Evolutionary conservation across 805 yeast genomes (phyloP), one percentile per base, ranked within the genome.

Genomic region (Candida alai): DNA sequence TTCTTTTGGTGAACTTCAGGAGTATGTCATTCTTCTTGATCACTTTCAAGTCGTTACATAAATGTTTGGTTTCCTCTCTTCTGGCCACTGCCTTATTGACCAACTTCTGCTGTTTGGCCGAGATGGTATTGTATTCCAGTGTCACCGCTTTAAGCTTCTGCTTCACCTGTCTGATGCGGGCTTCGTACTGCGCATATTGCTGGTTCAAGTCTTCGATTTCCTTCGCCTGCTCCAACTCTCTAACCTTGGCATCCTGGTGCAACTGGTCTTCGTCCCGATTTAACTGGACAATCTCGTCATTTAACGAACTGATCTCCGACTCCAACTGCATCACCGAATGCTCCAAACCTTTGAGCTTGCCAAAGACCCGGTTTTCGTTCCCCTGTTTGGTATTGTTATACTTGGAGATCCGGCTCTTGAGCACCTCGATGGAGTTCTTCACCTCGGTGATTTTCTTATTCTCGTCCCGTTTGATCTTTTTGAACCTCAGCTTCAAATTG

Each of bases 281-380:
- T 15, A 47, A 39, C 4, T 45, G 41, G 2, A 34, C 26, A 7
- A 58, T 38, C 25, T 48, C 41, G 19, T 32, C 32, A 16, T 49
- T 45, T 28, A 61, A 45, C 6, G 42, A 48, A 11, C 42, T 41
- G 13, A 65, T 56, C 24, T 66, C 73, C 18, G 39, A 36, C 38
- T 65, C 69, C 30, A 63, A 46, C 43, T 66, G 71, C 11, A 48
- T 45, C 4, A 63, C 66, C 0, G 64, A 51, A 35, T 65, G 68
- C 39, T 65, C 56, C 28, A 66, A 52, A 5, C 70, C 67, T 39
- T 60, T 62, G 22, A 66, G 43, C 35, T 64, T 65, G 4, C 68
- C 64, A 37, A 56, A 49, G 1, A 51, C 42, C 30, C 66, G 45
- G 17, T 47, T 52, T 26, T 66, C 69, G 36, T 46, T 54, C 11